phyloP scores from a whole-genome alignment of 2,329 filamentous ascomycete genomes.

The Arthrinium phaeospermum region DNA sequence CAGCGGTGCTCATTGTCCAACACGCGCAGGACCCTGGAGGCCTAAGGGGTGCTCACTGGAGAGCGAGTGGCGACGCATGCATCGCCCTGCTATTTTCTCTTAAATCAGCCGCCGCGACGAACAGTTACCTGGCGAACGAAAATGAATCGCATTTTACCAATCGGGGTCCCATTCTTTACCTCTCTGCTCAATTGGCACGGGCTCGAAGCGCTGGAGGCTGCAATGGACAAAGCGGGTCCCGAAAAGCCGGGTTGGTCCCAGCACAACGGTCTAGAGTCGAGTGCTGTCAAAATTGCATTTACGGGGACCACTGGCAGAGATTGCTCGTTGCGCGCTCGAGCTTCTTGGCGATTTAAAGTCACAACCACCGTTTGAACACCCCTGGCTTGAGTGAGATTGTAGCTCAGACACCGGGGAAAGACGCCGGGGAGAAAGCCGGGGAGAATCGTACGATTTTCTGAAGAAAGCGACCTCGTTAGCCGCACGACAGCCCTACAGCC shows the following conservation, averaged over 20 bases:
- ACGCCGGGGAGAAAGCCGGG: neutral
- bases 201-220: neutral
- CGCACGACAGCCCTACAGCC: neutral
- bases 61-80: too few relatives aligned
- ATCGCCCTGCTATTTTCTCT: neutral
- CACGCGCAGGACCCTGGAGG: neutral
- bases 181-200: neutral
- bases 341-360: neutral
- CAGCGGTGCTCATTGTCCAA: neutral
- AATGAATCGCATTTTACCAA: neutral
- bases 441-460: neutral
- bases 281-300: constrained; percentile 5
- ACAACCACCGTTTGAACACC: neutral
- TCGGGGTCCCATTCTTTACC: neutral
- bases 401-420: neutral
- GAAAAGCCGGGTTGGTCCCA: neutral
- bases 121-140: neutral
- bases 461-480: neutral
- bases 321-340: neutral
- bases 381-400: neutral
- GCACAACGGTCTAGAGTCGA: neutral
- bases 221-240: neutral
- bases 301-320: neutral
- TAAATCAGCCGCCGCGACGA: neutral
- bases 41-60: too few relatives aligned